Conservation (phyloP, 129 eudicot species). For the Sambucus nigra region DNA sequence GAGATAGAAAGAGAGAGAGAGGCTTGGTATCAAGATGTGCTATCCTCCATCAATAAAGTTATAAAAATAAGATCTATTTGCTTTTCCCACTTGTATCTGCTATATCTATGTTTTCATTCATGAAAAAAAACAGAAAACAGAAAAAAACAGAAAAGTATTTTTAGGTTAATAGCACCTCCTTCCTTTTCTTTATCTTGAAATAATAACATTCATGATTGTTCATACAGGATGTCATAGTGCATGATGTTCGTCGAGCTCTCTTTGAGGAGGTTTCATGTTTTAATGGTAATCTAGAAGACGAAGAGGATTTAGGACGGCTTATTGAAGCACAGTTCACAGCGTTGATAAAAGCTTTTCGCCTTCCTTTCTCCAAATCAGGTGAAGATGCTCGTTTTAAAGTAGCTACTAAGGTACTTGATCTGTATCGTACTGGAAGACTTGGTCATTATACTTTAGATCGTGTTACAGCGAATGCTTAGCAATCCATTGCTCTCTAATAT, state of each 20-base stretch:
- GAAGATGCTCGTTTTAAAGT: conserved; percentile 29
- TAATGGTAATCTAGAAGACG: conserved; percentile 33
- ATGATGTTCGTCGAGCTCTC: conserved; percentile 45
- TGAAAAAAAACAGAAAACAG: neutral
- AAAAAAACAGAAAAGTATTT: too few species aligned
- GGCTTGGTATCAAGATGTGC: too few species aligned
- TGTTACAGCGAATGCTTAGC: conserved; percentile 5
- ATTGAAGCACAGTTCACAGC: conserved; percentile 29
- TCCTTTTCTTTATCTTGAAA: neutral
- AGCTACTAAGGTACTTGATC: conserved; percentile 51
- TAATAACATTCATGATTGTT: neutral
- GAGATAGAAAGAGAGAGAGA: too few species aligned
- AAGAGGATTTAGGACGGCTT: conserved; percentile 30
- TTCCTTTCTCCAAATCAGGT: conserved; percentile 19
- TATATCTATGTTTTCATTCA: neutral
- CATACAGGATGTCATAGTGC: conserved; percentile 50
- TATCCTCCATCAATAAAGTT: too few species aligned
- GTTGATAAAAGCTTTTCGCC: conserved; percentile 35
- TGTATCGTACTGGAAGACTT: conserved; percentile 79
- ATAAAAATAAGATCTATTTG: too few species aligned
- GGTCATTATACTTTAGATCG: conserved; percentile 68
- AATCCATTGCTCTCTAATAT: neutral
- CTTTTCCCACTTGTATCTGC: neutral
- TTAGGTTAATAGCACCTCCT: neutral
- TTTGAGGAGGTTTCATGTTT: conserved; percentile 38